These are phyloP conservation scores for Mycena haematopus DNA, from an alignment of 768 basidiomycete genomes.

Conservation along the genomic window DNA sequence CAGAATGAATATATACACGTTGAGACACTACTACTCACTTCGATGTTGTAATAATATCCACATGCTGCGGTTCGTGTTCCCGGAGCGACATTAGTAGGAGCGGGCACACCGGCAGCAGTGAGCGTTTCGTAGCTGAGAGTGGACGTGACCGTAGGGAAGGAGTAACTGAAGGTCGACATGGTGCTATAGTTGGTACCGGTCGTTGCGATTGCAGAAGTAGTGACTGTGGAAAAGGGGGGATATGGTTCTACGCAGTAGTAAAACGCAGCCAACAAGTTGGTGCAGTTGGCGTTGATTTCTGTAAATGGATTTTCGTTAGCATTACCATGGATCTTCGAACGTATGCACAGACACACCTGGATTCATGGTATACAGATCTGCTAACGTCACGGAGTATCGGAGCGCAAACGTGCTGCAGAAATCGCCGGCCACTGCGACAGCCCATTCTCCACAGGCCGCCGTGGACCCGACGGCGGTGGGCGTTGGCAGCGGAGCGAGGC, in stretches of 20 bases:
- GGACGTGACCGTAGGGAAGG: constrained; percentile 15
- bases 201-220: constrained; percentile 13
- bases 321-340: background rate
- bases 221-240: constrained; percentile 30
- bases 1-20: background rate
- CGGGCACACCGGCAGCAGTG: constrained; percentile 31
- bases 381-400: constrained; percentile 25
- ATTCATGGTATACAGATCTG: constrained; percentile 34
- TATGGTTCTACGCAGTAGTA: constrained; percentile 36
- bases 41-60: constrained; percentile 29
- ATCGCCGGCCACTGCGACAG: too few species aligned
- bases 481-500: background rate
- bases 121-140: constrained; percentile 13
- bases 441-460: too few species aligned
- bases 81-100: constrained; percentile 30
- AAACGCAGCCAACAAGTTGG: constrained; percentile 32
- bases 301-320: background rate
- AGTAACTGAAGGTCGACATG: constrained; percentile 7
- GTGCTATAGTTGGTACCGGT: constrained; percentile 14
- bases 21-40: background rate
- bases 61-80: constrained; percentile 33
- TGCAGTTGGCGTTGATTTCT: constrained; percentile 35
- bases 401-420: too few species aligned
- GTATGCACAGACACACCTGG: constrained; percentile 22
- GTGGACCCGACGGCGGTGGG: too few species aligned